A percentile compares a stretch with the other conserved stretches of the same genome.
These are phyloP conservation scores for Cardiospermum halicacabum DNA, from an alignment of 345 rosid species.

Conservation along the genomic window DNA sequence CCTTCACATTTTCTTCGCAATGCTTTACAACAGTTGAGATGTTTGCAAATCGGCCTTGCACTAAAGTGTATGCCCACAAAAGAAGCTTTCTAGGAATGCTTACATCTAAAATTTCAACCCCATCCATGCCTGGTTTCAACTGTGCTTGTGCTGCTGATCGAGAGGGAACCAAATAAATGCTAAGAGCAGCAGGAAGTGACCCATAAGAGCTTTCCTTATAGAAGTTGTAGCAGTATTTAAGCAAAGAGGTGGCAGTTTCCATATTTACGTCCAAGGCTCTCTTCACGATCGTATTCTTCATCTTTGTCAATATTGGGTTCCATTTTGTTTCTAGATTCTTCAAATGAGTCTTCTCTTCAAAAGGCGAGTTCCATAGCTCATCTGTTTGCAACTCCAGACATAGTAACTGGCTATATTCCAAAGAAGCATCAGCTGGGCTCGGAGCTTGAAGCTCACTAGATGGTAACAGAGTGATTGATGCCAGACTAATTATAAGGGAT, in stretches of 20 bases:
- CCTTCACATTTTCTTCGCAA: constrained; percentile 91
- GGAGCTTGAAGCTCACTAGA: constrained; percentile 37
- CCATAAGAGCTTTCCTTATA: constrained; percentile 75
- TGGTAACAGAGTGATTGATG: constrained; percentile 62
- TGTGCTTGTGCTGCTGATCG: constrained; percentile 35
- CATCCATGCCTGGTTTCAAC: constrained; percentile 48
- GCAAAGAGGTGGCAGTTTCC: constrained; percentile 67
- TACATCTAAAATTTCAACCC: constrained; percentile 74
- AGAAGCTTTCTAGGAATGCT: constrained; percentile 92
- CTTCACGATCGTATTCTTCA: constrained; percentile 54
- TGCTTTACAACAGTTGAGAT: constrained; percentile 71
- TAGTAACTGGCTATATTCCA: constrained; percentile 53
- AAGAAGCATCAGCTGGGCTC: constrained; percentile 30
- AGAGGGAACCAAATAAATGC: constrained; percentile 59
- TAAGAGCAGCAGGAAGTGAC: constrained; percentile 57
- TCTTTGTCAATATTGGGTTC: constrained; percentile 55
- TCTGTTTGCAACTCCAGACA: constrained; percentile 66
- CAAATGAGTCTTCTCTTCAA: constrained; percentile 51
- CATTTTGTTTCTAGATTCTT: constrained; percentile 64
- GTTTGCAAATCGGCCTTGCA: constrained; percentile 70
- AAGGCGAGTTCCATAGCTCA: constrained; percentile 66
- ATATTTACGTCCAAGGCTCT: constrained; percentile 58
- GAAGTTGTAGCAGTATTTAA: constrained; percentile 73
- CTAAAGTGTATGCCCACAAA: constrained; percentile 80
- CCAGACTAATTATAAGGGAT: constrained; percentile 64